A percentile compares a stretch with the other conserved stretches of the same genome.
Evolutionary conservation across 495 filamentous ascomycete genomes (phyloP).

Genomic region (Hapsidospora chrysogenum): DNA sequence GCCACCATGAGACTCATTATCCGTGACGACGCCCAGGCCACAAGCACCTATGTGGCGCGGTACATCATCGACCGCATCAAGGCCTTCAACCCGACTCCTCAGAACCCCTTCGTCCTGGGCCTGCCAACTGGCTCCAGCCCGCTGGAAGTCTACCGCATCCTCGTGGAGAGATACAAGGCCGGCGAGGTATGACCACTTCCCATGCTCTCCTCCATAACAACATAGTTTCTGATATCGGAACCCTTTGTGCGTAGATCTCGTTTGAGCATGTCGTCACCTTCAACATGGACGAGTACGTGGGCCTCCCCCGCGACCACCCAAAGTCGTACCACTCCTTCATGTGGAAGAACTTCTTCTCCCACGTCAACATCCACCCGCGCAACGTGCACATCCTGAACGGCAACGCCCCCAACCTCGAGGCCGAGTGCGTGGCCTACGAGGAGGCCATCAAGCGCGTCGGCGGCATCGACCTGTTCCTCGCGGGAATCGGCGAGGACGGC

Average conservation of each 20-base stretch:
- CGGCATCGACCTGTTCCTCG: slow-evolving; percentile 75
- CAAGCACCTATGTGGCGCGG: slow-evolving; percentile 61
- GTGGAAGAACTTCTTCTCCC: slow-evolving; percentile 82
- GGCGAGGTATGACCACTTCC: slow-evolving; percentile 31
- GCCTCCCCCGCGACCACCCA: slow-evolving; percentile 64
- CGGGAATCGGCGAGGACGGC: slow-evolving; percentile 71
- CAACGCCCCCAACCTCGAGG: slow-evolving; percentile 56
- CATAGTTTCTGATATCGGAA: neutral
- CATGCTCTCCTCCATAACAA: neutral
- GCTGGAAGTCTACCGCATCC: slow-evolving; percentile 57
- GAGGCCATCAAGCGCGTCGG: slow-evolving; percentile 56
- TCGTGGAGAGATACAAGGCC: slow-evolving; percentile 59
- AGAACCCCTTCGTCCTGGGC: slow-evolving; percentile 65
- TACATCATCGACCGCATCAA: slow-evolving; percentile 74
- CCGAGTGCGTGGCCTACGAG: slow-evolving; percentile 66
- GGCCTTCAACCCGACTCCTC: slow-evolving; percentile 48
- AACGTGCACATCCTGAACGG: slow-evolving; percentile 82
- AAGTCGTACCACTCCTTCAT: slow-evolving; percentile 82
- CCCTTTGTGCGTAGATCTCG: slow-evolving; percentile 34
- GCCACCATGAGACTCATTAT: slow-evolving; percentile 67
- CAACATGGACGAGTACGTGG: slow-evolving; percentile 90
- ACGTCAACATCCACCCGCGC: slow-evolving; percentile 62
- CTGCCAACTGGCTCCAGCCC: slow-evolving; percentile 73
- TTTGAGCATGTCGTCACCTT: slow-evolving; percentile 82
- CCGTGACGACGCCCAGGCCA: slow-evolving; percentile 45